These are phyloP conservation scores for Didymella pinodella DNA, from an alignment of 2,329 filamentous ascomycete genomes.

Conservation along the genomic window DNA sequence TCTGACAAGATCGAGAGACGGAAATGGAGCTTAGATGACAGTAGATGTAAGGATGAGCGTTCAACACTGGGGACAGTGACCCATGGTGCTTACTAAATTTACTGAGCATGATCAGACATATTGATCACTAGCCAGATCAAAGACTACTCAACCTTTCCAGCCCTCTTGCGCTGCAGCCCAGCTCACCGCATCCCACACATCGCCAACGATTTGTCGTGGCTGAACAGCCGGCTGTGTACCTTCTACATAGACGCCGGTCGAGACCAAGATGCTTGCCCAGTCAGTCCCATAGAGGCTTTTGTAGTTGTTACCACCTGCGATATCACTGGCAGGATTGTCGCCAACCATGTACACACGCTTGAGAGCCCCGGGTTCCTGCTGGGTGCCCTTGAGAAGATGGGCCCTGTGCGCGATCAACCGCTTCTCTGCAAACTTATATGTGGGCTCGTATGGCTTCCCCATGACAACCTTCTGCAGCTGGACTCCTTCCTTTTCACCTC, in stretches of 20 bases:
- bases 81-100: neutral
- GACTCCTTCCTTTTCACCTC: constrained; percentile 60
- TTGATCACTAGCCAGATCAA: neutral
- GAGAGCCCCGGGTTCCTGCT: constrained; percentile 57
- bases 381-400: constrained; percentile 52
- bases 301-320: constrained; percentile 83
- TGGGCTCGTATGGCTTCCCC: constrained; percentile 80
- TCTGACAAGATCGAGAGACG: neutral
- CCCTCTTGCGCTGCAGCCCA: constrained; percentile 71
- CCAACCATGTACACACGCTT: constrained; percentile 92
- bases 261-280: constrained; percentile 80
- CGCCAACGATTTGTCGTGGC: constrained; percentile 72
- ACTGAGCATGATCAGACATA: neutral
- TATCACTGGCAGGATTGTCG: constrained; percentile 78
- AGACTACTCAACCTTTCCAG: constrained; percentile 40
- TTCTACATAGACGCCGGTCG: constrained; percentile 77
- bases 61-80: neutral
- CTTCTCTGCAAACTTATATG: constrained; percentile 85
- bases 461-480: constrained; percentile 71
- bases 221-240: constrained; percentile 64
- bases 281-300: constrained; percentile 70
- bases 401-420: constrained; percentile 70
- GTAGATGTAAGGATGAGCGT: neutral
- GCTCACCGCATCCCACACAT: constrained; percentile 78
- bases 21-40: neutral